Conservation (phyloP, 257 asterid species). For the Primulina eburnea region DNA sequence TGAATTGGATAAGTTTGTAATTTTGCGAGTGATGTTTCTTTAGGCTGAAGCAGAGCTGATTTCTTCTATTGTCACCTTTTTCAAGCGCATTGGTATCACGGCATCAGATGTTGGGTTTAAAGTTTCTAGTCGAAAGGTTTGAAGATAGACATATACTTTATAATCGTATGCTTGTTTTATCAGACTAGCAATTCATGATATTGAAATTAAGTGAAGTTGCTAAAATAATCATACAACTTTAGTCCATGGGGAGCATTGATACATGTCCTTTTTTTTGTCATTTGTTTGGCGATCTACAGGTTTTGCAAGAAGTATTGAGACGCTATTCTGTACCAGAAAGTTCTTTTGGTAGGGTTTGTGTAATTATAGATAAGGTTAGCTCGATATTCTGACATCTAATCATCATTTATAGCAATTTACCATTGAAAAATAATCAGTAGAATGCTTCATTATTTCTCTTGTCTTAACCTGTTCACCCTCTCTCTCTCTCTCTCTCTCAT, state of each 20-base stretch:
- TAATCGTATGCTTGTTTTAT: background rate
- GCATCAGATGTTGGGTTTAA: conserved; percentile 95
- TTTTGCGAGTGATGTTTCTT: conserved; percentile 18
- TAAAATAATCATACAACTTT: background rate
- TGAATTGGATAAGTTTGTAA: background rate
- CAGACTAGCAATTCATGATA: background rate
- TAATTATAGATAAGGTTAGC: conserved; percentile 86
- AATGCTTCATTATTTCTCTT: background rate
- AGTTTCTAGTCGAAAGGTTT: conserved; percentile 92
- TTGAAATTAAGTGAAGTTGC: background rate
- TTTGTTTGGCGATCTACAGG: conserved; percentile 47
- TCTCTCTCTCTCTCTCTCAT: background rate
- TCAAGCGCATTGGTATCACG: conserved; percentile 95
- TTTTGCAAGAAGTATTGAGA: conserved; percentile 84
- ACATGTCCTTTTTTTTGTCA: conserved; percentile 2
- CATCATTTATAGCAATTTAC: background rate
- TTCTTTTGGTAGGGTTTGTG: conserved; percentile 83
- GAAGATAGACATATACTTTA: conserved; percentile 16
- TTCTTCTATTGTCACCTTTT: conserved; percentile 77
- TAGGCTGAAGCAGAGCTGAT: conserved; percentile 99
- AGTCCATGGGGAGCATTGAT: background rate
- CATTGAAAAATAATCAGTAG: background rate
- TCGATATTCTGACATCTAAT: conserved; percentile 22
- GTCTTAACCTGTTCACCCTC: background rate
- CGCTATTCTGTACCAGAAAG: conserved; percentile 74